These are phyloP conservation scores for Papiliotrema terrestris DNA, from an alignment of 1,284 basidiomycete genomes.

Conservation along the genomic window DNA sequence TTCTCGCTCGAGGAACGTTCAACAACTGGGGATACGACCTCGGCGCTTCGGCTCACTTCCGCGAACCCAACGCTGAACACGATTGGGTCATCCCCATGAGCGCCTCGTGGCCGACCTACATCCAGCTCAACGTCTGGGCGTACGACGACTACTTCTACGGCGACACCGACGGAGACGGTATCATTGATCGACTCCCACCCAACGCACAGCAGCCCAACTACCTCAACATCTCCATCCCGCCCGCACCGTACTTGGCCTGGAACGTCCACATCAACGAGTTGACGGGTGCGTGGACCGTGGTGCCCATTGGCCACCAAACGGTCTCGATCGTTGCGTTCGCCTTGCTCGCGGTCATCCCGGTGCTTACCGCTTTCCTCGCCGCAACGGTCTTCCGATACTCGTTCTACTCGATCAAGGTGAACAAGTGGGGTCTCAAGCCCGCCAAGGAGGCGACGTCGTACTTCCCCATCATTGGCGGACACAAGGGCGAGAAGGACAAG, in stretches of 20 bases:
- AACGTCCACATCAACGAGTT: constrained; percentile 71
- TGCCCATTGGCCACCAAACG: constrained; percentile 73
- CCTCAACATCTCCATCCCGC: constrained; percentile 70
- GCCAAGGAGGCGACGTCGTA: constrained; percentile 46
- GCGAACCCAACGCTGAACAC: constrained; percentile 23
- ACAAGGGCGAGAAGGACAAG: constrained; percentile 54
- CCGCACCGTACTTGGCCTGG: constrained; percentile 70
- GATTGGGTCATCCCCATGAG: constrained; percentile 58
- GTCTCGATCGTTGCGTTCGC: constrained; percentile 81
- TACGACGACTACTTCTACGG: constrained; percentile 89
- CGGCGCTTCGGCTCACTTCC: constrained; percentile 67
- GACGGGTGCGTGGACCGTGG: constrained; percentile 68
- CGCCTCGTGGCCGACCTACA: constrained; percentile 78
- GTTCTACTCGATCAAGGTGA: constrained; percentile 91
- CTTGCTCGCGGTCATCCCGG: constrained; percentile 70
- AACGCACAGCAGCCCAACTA: constrained; percentile 77
- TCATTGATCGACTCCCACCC: constrained; percentile 82
- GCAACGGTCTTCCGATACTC: constrained; percentile 87
- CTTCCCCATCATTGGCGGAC: constrained; percentile 57
- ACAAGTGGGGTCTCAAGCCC: constrained; percentile 78
- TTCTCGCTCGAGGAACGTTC: constrained; percentile 79
- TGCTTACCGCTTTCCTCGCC: constrained; percentile 76
- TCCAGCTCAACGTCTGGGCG: constrained; percentile 82
- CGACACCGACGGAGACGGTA: constrained; percentile 76
- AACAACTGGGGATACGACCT: constrained; percentile 86